A percentile compares a stretch with the other conserved stretches of the same genome.
Conservation (phyloP, 768 basidiomycete genomes). For the Tricholoma terreum region DNA sequence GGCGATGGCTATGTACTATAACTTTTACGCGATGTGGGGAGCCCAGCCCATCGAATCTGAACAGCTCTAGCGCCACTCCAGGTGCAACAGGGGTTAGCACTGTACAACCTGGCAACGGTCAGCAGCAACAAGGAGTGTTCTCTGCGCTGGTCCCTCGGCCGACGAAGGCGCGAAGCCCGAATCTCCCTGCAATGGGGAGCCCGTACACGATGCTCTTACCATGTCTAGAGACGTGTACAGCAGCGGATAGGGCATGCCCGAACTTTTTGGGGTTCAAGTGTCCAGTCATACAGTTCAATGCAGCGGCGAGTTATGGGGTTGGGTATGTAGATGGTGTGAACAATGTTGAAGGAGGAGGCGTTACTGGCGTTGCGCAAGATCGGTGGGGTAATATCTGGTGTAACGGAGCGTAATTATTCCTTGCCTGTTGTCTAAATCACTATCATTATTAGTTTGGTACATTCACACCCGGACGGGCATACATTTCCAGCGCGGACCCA, state of each 20-base stretch:
- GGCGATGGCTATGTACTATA: slow-evolving; percentile 72
- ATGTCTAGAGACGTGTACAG: slow-evolving; percentile 75
- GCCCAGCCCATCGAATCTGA: slow-evolving; percentile 30
- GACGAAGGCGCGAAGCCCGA: slow-evolving; percentile 43
- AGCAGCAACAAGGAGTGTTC: slow-evolving; percentile 28
- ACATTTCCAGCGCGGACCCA: too few relatives aligned
- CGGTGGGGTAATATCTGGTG: slow-evolving; percentile 79
- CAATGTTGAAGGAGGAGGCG: slow-evolving; percentile 46
- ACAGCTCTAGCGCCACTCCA: slow-evolving; percentile 31
- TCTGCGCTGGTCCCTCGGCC: slow-evolving; percentile 50
- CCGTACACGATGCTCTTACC: slow-evolving; percentile 67
- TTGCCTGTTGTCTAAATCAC: too few relatives aligned
- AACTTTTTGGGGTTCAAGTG: slow-evolving; percentile 68
- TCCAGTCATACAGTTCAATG: slow-evolving; percentile 59
- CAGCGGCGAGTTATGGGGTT: slow-evolving; percentile 67
- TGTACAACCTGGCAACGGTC: slow-evolving; percentile 18
- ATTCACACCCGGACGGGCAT: too few relatives aligned
- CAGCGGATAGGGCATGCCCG: slow-evolving; percentile 76
- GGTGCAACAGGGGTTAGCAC: slow-evolving; percentile 31
- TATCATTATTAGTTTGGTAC: too few relatives aligned
- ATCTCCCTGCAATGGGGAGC: slow-evolving; percentile 41
- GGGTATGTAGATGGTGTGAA: slow-evolving; percentile 63
- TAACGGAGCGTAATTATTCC: slow-evolving; percentile 28
- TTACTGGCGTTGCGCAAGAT: slow-evolving; percentile 57
- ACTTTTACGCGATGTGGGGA: slow-evolving; percentile 78